These are phyloP conservation scores for Citrus unshiu DNA, from an alignment of 345 rosid species.

Conservation along the genomic window DNA sequence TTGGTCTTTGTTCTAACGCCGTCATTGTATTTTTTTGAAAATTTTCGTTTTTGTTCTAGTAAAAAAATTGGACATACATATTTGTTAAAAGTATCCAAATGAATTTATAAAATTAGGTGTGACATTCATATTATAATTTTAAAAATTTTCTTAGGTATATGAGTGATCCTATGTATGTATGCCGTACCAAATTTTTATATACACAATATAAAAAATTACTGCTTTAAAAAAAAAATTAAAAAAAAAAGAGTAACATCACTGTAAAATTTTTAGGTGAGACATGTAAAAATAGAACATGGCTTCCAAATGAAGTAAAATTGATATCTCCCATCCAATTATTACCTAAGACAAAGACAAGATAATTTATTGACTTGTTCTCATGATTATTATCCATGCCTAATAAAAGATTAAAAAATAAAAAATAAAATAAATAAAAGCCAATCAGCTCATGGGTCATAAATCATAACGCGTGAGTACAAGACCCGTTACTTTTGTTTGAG, in stretches of 20 bases:
- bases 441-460: neutral
- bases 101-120: too few species aligned
- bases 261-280: neutral
- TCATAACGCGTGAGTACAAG: neutral
- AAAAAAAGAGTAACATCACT: too few species aligned
- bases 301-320: neutral
- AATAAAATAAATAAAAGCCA: neutral
- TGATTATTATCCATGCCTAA: neutral
- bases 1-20: neutral
- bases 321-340: neutral
- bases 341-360: neutral
- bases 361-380: neutral
- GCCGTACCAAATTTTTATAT: too few species aligned
- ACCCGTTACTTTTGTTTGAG: neutral
- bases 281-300: neutral
- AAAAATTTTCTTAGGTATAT: too few species aligned
- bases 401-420: too few species aligned
- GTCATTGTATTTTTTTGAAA: neutral
- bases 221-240: too few species aligned
- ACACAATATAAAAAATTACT: too few species aligned
- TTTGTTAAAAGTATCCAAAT: too few species aligned
- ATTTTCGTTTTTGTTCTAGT: neutral
- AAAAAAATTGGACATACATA: neutral
- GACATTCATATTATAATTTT: too few species aligned
- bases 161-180: too few species aligned